Evolutionary conservation across 2,329 filamentous ascomycete species (phyloP), one percentile per base, ranked within the genome.

Genomic region (Beauveria sp.): DNA sequence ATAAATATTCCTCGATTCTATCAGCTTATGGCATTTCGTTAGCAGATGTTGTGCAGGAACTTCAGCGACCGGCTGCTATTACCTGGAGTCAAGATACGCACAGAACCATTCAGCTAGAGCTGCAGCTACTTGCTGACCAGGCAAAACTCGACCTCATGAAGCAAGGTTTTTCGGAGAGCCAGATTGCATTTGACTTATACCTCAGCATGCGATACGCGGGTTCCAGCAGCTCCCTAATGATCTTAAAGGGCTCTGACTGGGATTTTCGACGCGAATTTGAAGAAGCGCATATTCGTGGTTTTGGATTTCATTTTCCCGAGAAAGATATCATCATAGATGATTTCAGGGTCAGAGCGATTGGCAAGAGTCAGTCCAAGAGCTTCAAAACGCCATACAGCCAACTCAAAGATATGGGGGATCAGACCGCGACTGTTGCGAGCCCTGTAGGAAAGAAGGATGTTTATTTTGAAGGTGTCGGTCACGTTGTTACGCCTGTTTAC

Each of bases 271-370:
- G 62, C 3, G 64, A 62, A 54, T 67, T 67, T 50, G 65, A 66
- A 52, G 82, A 84, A 65, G 85, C 89, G 63, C 88, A 92, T 68
- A 81, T 88, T 64, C 86, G 88, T 67, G 88, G 90, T 67, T 91
- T 91, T 67, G 87, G 87, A 2, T 91, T 91, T 70, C 88, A 84
- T 2, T 67, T 70, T 59, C 77, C 80, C 53, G 70, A 71, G 22
- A 71, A 76, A 53, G 67, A 70, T 9, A 72, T 79, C n/a, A 66
- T 78, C 1, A 71, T 79, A 14, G 77, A 78, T 46, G 74, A 77
- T 53, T 70, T 78, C 30, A 73, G 76, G 10, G 72, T 79, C 5
- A 72, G 77, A 24, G 74, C 70, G 5, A 72, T 74, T 50, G 72
- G 70, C 14, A 59, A 59, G 6, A 66, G 66, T 3, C 64, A 61